Evolutionary conservation across 208 protist species (phyloP).

Genomic region (Leishmania tarentolae): DNA sequence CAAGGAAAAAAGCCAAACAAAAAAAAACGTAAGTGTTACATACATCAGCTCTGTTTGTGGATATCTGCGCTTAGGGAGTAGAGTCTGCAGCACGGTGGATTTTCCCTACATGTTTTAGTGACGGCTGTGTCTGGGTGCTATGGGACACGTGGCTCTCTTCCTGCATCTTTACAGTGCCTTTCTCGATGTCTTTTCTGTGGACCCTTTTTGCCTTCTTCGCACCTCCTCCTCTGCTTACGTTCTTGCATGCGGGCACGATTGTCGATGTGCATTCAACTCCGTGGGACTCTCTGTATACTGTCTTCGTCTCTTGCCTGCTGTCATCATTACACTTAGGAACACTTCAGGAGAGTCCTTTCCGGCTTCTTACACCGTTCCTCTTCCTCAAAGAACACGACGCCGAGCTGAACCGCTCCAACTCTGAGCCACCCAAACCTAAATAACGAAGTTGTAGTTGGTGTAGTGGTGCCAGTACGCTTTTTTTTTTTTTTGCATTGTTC

Average conservation of each 20-base stretch:
- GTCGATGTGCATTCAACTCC: not conserved
- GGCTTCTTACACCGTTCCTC: too few relatives aligned
- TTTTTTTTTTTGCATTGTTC: not conserved
- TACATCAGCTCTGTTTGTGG: not conserved
- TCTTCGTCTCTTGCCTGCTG: not conserved
- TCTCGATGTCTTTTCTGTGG: not conserved
- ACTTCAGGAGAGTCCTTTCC: not conserved
- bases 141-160: not conserved
- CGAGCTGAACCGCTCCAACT: not conserved
- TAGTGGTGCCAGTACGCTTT: not conserved
- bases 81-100: not conserved
- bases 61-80: not conserved
- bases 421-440: not conserved
- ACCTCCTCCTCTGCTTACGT: not conserved
- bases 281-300: not conserved
- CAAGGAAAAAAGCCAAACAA: conserved; percentile 2
- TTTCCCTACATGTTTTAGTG: not conserved
- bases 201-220: not conserved
- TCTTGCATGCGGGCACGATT: not conserved
- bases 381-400: too few relatives aligned
- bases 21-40: not conserved
- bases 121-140: not conserved
- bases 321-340: not conserved
- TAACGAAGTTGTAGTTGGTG: not conserved
- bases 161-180: not conserved